Conservation (phyloP, 306 rosid genomes). For the Corylus heterophylla region DNA sequence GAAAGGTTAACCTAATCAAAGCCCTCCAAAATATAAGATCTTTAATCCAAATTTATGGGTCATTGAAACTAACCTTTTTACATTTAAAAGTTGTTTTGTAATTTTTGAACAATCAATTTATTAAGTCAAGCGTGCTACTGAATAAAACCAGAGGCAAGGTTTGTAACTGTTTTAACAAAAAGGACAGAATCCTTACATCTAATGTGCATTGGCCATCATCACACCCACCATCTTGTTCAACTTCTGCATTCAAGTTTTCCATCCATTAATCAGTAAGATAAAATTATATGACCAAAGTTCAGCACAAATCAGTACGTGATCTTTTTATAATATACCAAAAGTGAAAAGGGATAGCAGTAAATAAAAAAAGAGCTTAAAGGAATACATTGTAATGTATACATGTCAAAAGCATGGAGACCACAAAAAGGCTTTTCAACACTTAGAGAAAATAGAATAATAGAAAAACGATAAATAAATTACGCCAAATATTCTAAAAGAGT, state of each 20-base stretch:
- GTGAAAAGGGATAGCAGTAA: neutral
- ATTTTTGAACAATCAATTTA: too few relatives aligned
- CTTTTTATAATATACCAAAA: neutral
- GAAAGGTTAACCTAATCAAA: neutral
- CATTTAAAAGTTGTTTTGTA: too few relatives aligned
- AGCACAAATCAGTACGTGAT: constrained; percentile 12
- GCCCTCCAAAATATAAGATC: neutral
- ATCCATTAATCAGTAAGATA: constrained; percentile 9
- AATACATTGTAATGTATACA: neutral
- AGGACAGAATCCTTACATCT: constrained; percentile 32
- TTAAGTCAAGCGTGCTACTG: neutral
- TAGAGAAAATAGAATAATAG: neutral
- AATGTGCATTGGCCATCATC: constrained; percentile 9
- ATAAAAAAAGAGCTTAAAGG: constrained; percentile 6
- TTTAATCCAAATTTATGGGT: too few relatives aligned
- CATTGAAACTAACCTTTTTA: too few relatives aligned
- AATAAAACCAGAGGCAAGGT: neutral
- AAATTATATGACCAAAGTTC: constrained; percentile 11
- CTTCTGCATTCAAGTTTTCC: constrained; percentile 21
- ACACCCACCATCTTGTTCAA: constrained; percentile 27
- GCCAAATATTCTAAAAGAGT: neutral
- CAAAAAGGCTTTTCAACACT: constrained; percentile 1
- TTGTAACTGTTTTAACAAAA: neutral
- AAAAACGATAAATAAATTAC: neutral
- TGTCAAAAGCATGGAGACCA: constrained; percentile 23